Conservation (phyloP, 805 yeast genomes). For the Jamesozyma lodderae region DNA sequence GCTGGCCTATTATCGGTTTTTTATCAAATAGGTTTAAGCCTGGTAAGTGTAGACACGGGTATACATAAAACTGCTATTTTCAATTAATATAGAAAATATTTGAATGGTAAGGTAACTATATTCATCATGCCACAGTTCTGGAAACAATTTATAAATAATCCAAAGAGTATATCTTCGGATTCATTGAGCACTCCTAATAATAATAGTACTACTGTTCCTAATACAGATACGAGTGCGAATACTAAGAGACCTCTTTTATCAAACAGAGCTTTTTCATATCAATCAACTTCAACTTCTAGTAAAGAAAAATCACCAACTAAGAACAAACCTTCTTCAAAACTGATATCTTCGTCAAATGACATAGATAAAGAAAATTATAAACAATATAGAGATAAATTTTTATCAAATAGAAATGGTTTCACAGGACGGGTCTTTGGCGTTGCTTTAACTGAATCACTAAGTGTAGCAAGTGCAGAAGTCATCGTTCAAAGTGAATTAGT, state of each 20-base stretch:
- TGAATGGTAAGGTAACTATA: not conserved
- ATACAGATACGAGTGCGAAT: not conserved
- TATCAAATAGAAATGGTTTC: constrained; percentile 30
- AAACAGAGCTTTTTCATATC: constrained; percentile 10
- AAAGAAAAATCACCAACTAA: not conserved
- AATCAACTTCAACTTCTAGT: constrained; percentile 1
- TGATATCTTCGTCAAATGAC: not conserved
- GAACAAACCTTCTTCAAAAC: not conserved
- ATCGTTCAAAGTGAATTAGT: constrained; percentile 50
- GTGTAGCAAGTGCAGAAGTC: constrained; percentile 61
- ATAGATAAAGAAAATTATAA: constrained; percentile 14
- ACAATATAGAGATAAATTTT: constrained; percentile 33
- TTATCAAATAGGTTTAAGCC: too few relatives aligned
- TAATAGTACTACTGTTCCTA: not conserved
- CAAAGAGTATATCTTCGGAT: constrained; percentile 28
- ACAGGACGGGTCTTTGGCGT: constrained; percentile 66
- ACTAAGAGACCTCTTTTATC: constrained; percentile 9
- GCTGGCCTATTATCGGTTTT: too few relatives aligned
- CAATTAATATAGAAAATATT: too few relatives aligned
- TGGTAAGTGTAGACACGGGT: too few relatives aligned
- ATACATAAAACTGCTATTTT: too few relatives aligned
- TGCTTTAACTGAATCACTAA: constrained; percentile 58
- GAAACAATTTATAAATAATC: constrained; percentile 26
- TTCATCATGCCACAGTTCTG: constrained; percentile 21
- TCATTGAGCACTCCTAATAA: constrained; percentile 10